A percentile compares a stretch with the other conserved stretches of the same genome.
Conservation (phyloP, 1,284 basidiomycete species). For the Ceratobasidium sp. region DNA sequence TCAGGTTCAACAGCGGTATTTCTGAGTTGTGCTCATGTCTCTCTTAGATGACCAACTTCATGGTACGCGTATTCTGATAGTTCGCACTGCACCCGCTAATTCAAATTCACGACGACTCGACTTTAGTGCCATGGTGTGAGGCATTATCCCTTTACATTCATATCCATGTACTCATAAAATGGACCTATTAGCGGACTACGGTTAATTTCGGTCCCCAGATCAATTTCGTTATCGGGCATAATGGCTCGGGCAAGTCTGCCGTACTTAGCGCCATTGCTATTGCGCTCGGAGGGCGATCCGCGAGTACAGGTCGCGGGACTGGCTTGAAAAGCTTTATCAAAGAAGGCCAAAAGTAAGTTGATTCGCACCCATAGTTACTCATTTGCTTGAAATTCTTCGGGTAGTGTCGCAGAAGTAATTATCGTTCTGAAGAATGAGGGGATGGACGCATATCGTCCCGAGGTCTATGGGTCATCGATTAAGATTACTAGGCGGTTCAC, state of each 20-base stretch:
- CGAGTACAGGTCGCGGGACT: constrained; percentile 85
- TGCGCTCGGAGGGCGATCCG: constrained; percentile 92
- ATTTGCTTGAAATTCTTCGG: constrained; percentile 5
- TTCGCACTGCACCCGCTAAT: not conserved
- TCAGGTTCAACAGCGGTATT: not conserved
- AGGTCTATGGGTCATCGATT: constrained; percentile 87
- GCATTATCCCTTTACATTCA: not conserved
- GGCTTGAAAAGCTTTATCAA: constrained; percentile 91
- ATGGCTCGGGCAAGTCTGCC: constrained; percentile 87
- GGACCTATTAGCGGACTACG: constrained; percentile 65
- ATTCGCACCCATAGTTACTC: not conserved
- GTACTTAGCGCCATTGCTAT: constrained; percentile 93
- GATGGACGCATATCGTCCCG: constrained; percentile 84
- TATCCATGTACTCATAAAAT: not conserved
- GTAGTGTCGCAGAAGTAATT: constrained; percentile 78
- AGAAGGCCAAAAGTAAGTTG: constrained; percentile 78
- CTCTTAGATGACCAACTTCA: constrained; percentile 84
- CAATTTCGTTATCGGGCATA: constrained; percentile 95
- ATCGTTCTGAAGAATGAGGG: constrained; percentile 89
- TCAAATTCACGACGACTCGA: not conserved
- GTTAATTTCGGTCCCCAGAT: constrained; percentile 90
- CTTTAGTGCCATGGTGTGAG: constrained; percentile 73
- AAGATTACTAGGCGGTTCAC: constrained; percentile 84
- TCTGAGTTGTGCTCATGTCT: not conserved
- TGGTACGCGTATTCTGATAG: constrained; percentile 54